Evolutionary conservation across 2,329 filamentous ascomycete species (phyloP).

Genomic region (Aspergillus udagawae): DNA sequence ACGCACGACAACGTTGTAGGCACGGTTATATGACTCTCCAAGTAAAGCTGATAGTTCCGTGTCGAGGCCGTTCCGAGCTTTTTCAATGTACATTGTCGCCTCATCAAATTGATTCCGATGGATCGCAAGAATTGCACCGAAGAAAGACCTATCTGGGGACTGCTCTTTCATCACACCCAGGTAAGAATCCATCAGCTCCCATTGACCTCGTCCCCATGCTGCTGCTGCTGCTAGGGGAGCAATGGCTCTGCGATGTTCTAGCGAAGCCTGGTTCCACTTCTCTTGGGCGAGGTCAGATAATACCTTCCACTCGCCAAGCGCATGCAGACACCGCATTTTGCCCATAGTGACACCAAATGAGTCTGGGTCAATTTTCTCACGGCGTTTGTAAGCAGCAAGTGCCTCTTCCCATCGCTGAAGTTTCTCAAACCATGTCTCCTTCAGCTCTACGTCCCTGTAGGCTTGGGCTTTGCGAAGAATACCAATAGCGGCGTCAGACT

Average conservation of each 20-base stretch:
- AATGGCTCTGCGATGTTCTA: constrained; percentile 84
- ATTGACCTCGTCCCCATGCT: constrained; percentile 93
- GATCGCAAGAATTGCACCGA: constrained; percentile 89
- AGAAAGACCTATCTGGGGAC: constrained; percentile 94
- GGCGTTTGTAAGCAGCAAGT: constrained; percentile 82
- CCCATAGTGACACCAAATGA: constrained; percentile 98
- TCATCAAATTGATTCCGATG: constrained; percentile 95
- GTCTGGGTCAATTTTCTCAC: constrained; percentile 68
- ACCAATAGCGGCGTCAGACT: constrained; percentile 96
- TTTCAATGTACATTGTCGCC: constrained; percentile 81
- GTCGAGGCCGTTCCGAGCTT: constrained; percentile 87
- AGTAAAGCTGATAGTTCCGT: constrained; percentile 93
- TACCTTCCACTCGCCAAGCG: constrained; percentile 94
- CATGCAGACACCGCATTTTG: constrained; percentile 98
- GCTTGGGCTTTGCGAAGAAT: constrained; percentile 94
- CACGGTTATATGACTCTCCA: constrained; percentile 97
- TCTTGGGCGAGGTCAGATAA: constrained; percentile 84
- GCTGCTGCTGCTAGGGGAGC: constrained; percentile 91
- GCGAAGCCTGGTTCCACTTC: constrained; percentile 85
- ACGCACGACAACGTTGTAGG: constrained; percentile 95
- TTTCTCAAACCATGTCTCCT: constrained; percentile 99
- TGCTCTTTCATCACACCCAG: constrained; percentile 89
- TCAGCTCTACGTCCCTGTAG: constrained; percentile 91
- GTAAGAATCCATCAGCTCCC: constrained; percentile 98
- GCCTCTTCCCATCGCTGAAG: constrained; percentile 98